Evolutionary conservation across 192 early-diverging fungal species (phyloP).

Genomic region (Kappamyces sp.): DNA sequence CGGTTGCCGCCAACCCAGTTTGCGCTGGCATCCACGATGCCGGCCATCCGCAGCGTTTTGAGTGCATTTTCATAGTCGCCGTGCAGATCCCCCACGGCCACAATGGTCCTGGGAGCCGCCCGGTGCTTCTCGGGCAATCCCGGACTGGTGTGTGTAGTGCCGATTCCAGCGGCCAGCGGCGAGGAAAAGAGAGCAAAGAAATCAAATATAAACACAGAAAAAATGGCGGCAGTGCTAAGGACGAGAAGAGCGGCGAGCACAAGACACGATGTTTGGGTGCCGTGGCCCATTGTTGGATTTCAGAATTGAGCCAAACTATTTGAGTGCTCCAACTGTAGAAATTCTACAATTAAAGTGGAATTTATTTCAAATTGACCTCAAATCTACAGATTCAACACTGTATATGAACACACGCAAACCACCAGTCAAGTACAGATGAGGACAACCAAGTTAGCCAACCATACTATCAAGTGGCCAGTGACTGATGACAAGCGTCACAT

Average conservation of each 20-base stretch:
- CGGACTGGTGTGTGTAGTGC: background rate
- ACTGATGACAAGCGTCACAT: too few relatives aligned
- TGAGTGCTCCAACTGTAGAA: too few relatives aligned
- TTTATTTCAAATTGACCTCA: too few relatives aligned
- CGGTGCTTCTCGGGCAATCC: background rate
- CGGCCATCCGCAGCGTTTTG: conserved; percentile 52
- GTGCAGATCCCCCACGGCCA: conserved; percentile 68
- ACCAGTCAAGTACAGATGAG: too few relatives aligned
- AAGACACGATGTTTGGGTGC: background rate
- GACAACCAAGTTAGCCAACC: too few relatives aligned
- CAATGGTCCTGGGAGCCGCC: conserved; percentile 34
- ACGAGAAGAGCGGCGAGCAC: background rate
- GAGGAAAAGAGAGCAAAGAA: background rate
- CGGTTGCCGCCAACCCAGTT: conserved; percentile 57
- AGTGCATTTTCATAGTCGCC: conserved; percentile 53
- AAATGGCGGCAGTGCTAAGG: background rate
- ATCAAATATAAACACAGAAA: background rate
- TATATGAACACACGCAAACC: too few relatives aligned
- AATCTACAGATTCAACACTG: too few relatives aligned
- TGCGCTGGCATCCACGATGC: conserved; percentile 47
- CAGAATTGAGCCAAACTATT: too few relatives aligned
- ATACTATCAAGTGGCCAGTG: too few relatives aligned
- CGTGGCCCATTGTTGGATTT: conserved; percentile 8
- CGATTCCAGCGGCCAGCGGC: background rate
- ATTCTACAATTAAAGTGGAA: too few relatives aligned